Percentiles rank a stretch among this genome's conserved stretches.
phyloP scores from a whole-genome alignment of 805 yeast genomes.

The Lipomyces sp. region DNA sequence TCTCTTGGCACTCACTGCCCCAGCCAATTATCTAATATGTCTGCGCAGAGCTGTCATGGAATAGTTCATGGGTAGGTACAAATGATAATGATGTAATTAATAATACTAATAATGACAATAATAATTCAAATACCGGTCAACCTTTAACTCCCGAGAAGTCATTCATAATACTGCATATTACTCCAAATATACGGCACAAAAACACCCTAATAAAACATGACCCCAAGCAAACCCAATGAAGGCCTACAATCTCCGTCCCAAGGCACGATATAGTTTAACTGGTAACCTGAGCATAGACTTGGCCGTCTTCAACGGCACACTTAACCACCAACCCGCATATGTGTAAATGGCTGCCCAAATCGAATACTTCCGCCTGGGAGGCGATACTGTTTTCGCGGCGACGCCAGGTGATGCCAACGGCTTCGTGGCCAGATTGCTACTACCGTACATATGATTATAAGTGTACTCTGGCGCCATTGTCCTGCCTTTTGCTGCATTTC shows the following conservation, averaged over 20 bases:
- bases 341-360: not conserved
- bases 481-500: conserved; percentile 4
- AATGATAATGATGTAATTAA: too few species aligned
- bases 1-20: too few species aligned
- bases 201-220: not conserved
- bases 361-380: conserved; percentile 6
- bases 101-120: too few species aligned
- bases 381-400: not conserved
- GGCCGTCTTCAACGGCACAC: conserved; percentile 6
- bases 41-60: too few species aligned
- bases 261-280: conserved; percentile 1
- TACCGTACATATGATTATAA: not conserved
- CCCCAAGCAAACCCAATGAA: not conserved
- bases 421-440: not conserved
- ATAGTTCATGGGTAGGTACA: too few species aligned
- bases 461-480: not conserved
- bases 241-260: conserved; percentile 8
- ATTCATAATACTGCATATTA: not conserved
- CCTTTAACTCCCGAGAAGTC: not conserved
- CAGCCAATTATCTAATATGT: too few species aligned
- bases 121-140: not conserved
- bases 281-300: conserved; percentile 11
- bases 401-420: not conserved
- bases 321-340: conserved; percentile 4
- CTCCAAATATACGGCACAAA: conserved; percentile 2